Evolutionary conservation across 1,284 basidiomycete genomes (phyloP), one percentile per base, ranked within the genome.

Genomic region (Ustilago cynodontis): DNA sequence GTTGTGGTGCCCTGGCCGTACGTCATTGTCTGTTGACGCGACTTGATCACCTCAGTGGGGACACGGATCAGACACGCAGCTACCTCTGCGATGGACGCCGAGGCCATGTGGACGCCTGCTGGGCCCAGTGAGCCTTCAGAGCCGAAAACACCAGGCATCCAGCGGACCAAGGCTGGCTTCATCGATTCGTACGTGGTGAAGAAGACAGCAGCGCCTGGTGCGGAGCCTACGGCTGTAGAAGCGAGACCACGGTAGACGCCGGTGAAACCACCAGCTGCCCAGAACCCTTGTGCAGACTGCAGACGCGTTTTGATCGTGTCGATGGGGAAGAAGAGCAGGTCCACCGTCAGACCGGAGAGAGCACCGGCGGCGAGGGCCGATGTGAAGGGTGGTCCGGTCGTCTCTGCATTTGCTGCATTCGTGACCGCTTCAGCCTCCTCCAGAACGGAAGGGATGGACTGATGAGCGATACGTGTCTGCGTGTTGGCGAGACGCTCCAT

Each of bases 291-390:
- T 1, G 91, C 87, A 3, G 94, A 92, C 85, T 99, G 96, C 59
- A 98, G 88, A 37, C 96, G 91, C 16, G 96, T 98, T 87, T 99
- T 99, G 85, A 98, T 88, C 1, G 96, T 98, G 87, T 99, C 96
- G 70, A 98, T 92, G 0, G 96, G 96, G 86, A 94, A 98, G 88
- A 98, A 96, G 39, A 98, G 90, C 65, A 98, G 89, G 87, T 99
- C 96, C 26, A 85, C 84, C 8, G 82, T 79, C 18, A 85, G 63
- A 3, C 84, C 84, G 1, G 82, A 74, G n/a, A 81, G 52, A 1
- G 84, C 84, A 9, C 84, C 84, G 7, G 82, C 78, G 11, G 71
- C 59, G 16, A 77, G 61, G 24, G 75, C 75, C 14, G 70, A 66
- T 11, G 66, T 59, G 43, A 77, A 77, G 2, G 70, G 55, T 7